Evolutionary conservation across 352 stramenopile genomes (phyloP).

Genomic region (Phytophthora lateralis): DNA sequence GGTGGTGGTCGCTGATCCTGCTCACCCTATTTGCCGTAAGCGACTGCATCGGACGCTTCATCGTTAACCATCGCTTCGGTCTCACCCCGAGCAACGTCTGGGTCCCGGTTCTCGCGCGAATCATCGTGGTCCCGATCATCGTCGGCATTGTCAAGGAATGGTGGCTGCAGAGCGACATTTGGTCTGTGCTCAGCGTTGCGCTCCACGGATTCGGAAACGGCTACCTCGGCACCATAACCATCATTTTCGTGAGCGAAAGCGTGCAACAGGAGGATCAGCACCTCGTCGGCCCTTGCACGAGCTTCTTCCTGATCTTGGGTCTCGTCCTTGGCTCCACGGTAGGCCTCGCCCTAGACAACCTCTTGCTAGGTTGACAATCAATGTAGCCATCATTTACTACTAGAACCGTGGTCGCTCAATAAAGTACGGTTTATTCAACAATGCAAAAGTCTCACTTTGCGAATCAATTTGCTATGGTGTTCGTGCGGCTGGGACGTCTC

Average conservation of each 20-base stretch:
- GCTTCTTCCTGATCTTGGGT: slow-evolving; percentile 84
- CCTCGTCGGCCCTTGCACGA: slow-evolving; percentile 73
- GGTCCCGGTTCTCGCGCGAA: slow-evolving; percentile 51
- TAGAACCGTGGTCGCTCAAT: not conserved
- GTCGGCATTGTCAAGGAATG: slow-evolving; percentile 64
- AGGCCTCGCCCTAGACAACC: slow-evolving; percentile 61
- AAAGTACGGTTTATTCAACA: slow-evolving; percentile 1
- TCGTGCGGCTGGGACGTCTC: slow-evolving; percentile 26
- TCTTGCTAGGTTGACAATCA: slow-evolving; percentile 43
- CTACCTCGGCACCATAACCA: slow-evolving; percentile 71
- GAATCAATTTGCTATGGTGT: slow-evolving; percentile 11
- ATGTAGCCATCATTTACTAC: not conserved
- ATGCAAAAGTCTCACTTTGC: not conserved
- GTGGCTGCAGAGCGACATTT: slow-evolving; percentile 68
- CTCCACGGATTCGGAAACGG: slow-evolving; percentile 75
- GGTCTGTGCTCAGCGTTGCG: slow-evolving; percentile 66
- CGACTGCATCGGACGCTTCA: slow-evolving; percentile 70
- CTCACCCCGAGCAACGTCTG: slow-evolving; percentile 67
- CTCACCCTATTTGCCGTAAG: slow-evolving; percentile 73
- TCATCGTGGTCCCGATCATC: slow-evolving; percentile 64
- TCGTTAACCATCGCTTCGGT: slow-evolving; percentile 60
- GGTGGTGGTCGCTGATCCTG: slow-evolving; percentile 83
- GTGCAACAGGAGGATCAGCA: slow-evolving; percentile 65
- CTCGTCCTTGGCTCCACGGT: slow-evolving; percentile 72
- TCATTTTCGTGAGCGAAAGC: slow-evolving; percentile 82